phyloP scores from a whole-genome alignment of 768 basidiomycete genomes.

The Amanita jacksonii region DNA sequence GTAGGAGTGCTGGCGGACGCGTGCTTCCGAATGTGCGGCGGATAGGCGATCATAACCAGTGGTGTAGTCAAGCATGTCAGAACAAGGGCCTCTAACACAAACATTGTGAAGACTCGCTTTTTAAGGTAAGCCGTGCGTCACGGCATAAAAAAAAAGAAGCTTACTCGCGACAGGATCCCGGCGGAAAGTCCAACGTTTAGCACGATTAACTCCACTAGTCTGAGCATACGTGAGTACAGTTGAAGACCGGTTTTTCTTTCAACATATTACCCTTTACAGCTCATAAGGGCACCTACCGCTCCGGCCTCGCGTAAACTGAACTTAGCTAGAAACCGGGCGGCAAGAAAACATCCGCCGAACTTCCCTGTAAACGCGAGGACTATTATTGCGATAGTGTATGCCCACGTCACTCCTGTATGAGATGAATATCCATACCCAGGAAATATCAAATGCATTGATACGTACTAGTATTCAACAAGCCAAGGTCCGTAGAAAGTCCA shows the following conservation, averaged over 20 bases:
- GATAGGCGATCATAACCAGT: slow-evolving; percentile 38
- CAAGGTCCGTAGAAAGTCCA: slow-evolving; percentile 83
- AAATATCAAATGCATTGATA: not conserved
- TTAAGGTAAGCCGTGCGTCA: not conserved
- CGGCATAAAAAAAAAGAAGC: slow-evolving; percentile 1
- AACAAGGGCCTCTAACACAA: slow-evolving; percentile 75
- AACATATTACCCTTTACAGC: slow-evolving; percentile 72
- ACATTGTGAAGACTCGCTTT: slow-evolving; percentile 84
- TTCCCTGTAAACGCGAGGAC: slow-evolving; percentile 77
- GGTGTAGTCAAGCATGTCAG: slow-evolving; percentile 87
- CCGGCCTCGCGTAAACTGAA: slow-evolving; percentile 76
- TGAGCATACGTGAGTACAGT: slow-evolving; percentile 17
- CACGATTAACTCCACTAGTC: slow-evolving; percentile 89
- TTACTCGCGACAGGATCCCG: slow-evolving; percentile 56
- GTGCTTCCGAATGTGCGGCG: slow-evolving; percentile 43
- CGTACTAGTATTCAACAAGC: slow-evolving; percentile 67
- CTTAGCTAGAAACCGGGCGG: slow-evolving; percentile 55
- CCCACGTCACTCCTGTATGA: slow-evolving; percentile 72
- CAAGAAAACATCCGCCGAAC: slow-evolving; percentile 74
- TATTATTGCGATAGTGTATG: slow-evolving; percentile 74
- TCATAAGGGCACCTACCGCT: slow-evolving; percentile 89
- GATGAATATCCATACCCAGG: not conserved
- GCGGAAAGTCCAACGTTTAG: slow-evolving; percentile 88
- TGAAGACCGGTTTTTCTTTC: not conserved
- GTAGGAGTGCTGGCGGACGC: slow-evolving; percentile 35